A percentile compares a stretch with the other conserved stretches of the same genome.
These are phyloP conservation scores for Solanum paucissectum DNA, from an alignment of 257 asterid species.

Conservation along the genomic window DNA sequence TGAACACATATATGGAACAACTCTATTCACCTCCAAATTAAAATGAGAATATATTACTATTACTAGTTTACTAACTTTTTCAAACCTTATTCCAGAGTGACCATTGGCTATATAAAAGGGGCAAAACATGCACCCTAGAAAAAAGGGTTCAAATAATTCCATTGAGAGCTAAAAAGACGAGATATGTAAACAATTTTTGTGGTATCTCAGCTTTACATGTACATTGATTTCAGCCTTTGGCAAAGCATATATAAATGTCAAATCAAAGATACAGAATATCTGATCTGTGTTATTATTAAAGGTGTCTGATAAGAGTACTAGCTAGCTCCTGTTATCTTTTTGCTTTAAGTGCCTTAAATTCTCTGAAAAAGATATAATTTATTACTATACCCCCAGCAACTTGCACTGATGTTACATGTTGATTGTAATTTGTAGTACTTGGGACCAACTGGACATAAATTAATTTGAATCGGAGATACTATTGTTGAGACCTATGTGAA, in stretches of 20 bases:
- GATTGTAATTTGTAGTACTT: background rate
- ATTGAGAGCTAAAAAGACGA: constrained; percentile 5
- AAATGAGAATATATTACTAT: background rate
- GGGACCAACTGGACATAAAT: background rate
- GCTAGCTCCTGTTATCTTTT: background rate
- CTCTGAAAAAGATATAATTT: background rate
- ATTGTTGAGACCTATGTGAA: too few species aligned
- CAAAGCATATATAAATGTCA: constrained; percentile 8
- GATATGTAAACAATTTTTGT: background rate
- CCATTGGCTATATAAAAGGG: background rate
- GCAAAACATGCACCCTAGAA: constrained; percentile 1
- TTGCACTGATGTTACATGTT: background rate
- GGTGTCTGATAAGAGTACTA: background rate
- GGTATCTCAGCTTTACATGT: background rate
- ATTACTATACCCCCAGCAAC: background rate
- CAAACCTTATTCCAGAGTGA: background rate
- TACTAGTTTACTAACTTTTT: background rate
- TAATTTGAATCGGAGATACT: background rate
- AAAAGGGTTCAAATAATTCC: constrained; percentile 13
- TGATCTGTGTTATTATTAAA: background rate
- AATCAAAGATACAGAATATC: background rate
- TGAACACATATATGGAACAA: background rate
- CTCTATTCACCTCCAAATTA: background rate
- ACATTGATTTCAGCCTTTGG: background rate
- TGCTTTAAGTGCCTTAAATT: background rate